Conservation (phyloP, 2,329 filamentous ascomycete species). For the Trichoderma koningii region DNA sequence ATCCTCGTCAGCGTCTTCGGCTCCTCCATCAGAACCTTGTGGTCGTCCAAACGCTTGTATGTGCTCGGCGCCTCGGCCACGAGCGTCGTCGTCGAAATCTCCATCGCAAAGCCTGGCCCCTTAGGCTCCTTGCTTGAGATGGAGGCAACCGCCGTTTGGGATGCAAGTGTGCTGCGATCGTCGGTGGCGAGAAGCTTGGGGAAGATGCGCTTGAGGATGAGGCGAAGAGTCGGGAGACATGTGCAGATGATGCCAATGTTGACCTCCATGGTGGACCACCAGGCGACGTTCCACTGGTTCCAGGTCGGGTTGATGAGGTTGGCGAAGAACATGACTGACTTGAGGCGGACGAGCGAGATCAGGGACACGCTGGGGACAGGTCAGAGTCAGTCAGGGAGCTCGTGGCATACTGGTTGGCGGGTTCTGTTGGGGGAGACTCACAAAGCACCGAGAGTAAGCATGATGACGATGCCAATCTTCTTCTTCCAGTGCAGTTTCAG, state of each 20-base stretch:
- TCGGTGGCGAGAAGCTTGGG: constrained; percentile 25
- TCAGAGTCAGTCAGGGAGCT: neutral
- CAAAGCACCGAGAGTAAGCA: constrained; percentile 49
- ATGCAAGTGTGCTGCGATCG: neutral
- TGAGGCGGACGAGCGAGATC: constrained; percentile 38
- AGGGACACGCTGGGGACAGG: constrained; percentile 36
- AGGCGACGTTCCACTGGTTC: constrained; percentile 36
- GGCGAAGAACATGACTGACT: constrained; percentile 36
- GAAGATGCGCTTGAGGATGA: constrained; percentile 37
- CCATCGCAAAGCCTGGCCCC: neutral
- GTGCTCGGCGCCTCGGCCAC: neutral
- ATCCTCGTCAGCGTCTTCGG: no score
- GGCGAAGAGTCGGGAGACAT: constrained; percentile 39
- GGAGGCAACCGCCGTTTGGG: no score
- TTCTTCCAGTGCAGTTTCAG: constrained; percentile 45
- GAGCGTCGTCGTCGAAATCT: constrained; percentile 4
- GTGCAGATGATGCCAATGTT: constrained; percentile 43
- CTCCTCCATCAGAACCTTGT: no score
- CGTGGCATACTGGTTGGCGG: neutral
- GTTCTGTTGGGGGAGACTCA: constrained; percentile 30
- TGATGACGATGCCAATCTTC: constrained; percentile 46
- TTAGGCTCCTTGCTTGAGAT: no score
- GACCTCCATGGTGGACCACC: constrained; percentile 43
- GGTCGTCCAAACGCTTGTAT: neutral
- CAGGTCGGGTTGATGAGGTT: constrained; percentile 38